Evolutionary conservation across 179 eudicot species (phyloP), one percentile per base, ranked within the genome.

Genomic region (Silene noctiflora): DNA sequence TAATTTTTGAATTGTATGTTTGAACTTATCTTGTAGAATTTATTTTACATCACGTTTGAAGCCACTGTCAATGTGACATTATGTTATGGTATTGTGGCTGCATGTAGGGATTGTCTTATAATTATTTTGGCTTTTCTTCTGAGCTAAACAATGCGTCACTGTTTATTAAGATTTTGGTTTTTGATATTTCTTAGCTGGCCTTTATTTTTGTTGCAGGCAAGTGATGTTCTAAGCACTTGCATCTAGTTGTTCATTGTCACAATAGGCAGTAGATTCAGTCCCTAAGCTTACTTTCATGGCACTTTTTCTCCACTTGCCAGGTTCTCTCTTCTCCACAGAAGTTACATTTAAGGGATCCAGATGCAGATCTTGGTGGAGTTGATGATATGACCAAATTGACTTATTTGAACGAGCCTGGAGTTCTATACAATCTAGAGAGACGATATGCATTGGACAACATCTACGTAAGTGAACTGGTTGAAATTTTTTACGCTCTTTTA

Each of bases 361-460:
- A 96, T 79, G 89, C 89, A 0, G 99, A 96, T 78, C 90, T 86
- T 81, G 97, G 98, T 6, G 99, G 99, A 82, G 99, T 96, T 11
- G 99, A 96, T 86, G 99, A 96, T 77, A 96, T 96, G 99, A 96
- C 99, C 56, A 96, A 91, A 81, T 83, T 96, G 85, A 85, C 97
- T 61, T 96, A 96, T 58, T 83, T 96, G 86, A 96, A 96, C 81
- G 98, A 96, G 83, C 98, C 98, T 2, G 97, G 98, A 73, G 98
- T 96, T 75, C 84, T 96, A 31, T 90, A 96, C 79, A 96, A 96
- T 84, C 82, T 96, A 65, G 90, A 88, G 86, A 90, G 94, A 84
- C 86, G 99, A 90, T 96, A 96, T 74, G 87, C 86, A 10, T 88
- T 96, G 63, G 96, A 94, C 86, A 95, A 86, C 83, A 94, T 96